phyloP scores from a whole-genome alignment of 805 yeast genomes.

The Starmerella lactis-condensi region DNA sequence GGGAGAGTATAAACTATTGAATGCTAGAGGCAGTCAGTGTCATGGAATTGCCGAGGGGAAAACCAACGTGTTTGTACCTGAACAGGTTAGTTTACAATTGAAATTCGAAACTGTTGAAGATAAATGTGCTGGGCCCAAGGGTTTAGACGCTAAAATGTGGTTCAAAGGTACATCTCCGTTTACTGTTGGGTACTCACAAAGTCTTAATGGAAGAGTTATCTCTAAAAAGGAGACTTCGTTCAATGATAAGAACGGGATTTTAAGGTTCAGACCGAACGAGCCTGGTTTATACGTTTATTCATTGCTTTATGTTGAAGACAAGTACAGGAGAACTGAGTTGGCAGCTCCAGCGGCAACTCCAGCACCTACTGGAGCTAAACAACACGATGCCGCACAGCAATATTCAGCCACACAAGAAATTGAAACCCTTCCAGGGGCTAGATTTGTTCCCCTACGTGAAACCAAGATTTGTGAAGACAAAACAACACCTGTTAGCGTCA shows the following conservation, averaged over 20 bases:
- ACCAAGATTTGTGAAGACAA: constrained; percentile 9
- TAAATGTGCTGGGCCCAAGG: constrained; percentile 82
- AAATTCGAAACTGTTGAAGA: constrained; percentile 46
- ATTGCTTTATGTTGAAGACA: constrained; percentile 41
- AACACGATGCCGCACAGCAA: constrained; percentile 11
- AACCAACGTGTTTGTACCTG: constrained; percentile 39
- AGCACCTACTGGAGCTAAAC: no score
- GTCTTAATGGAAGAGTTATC: constrained; percentile 3
- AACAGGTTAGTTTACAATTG: constrained; percentile 32
- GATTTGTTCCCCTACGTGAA: constrained; percentile 17
- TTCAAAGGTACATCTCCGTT: constrained; percentile 73
- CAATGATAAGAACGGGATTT: constrained; percentile 21
- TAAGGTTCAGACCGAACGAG: constrained; percentile 53
- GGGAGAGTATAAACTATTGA: constrained; percentile 44
- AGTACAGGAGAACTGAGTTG: constrained; percentile 23
- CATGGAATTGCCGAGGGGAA: constrained; percentile 42
- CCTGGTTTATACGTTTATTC: constrained; percentile 71
- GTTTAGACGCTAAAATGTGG: constrained; percentile 51
- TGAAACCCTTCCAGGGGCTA: constrained; percentile 25
- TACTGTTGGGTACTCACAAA: constrained; percentile 36
- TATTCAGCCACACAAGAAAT: constrained; percentile 21
- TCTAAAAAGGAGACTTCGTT: not conserved
- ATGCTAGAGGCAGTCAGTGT: constrained; percentile 45
- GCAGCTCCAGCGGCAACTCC: no score
- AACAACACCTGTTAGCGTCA: constrained; percentile 31